Evolutionary conservation across 805 yeast genomes (phyloP).

Genomic region (Candida tammaniensis): DNA sequence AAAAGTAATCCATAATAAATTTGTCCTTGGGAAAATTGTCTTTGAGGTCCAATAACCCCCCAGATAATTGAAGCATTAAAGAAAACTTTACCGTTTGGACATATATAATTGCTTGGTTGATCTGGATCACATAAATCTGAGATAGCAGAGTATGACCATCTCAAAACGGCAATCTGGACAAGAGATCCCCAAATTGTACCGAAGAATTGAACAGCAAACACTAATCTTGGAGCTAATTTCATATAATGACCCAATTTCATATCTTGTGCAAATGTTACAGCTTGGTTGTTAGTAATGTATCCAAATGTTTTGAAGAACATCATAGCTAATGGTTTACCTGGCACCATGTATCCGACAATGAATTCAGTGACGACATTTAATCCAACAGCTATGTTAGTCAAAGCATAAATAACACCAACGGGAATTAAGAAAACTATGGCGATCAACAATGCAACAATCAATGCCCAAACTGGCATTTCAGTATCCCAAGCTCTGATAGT

Average conservation of each 20-base stretch:
- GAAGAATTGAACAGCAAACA: slow-evolving; percentile 41
- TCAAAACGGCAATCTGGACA: slow-evolving; percentile 37
- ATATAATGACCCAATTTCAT: slow-evolving; percentile 45
- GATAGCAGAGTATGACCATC: slow-evolving; percentile 40
- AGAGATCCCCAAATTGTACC: slow-evolving; percentile 44
- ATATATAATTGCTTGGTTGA: slow-evolving; percentile 31
- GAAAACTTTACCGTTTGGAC: slow-evolving; percentile 42
- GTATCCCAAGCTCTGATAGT: slow-evolving; percentile 39
- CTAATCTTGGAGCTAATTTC: slow-evolving; percentile 38
- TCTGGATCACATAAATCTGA: slow-evolving; percentile 27
- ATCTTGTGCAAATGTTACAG: slow-evolving; percentile 47
- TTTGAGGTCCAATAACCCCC: slow-evolving; percentile 34
- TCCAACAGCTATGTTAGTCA: slow-evolving; percentile 22
- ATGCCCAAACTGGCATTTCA: slow-evolving; percentile 43
- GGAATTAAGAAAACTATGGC: slow-evolving; percentile 40
- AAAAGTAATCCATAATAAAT: slow-evolving; percentile 29
- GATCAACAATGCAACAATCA: slow-evolving; percentile 36
- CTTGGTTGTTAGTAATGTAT: slow-evolving; percentile 47
- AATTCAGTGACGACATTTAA: slow-evolving; percentile 44
- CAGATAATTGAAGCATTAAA: slow-evolving; percentile 44
- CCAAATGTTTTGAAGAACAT: slow-evolving; percentile 48
- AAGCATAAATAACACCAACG: slow-evolving; percentile 35
- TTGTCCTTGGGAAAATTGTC: slow-evolving; percentile 15
- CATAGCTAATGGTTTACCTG: slow-evolving; percentile 48
- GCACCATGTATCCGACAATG: slow-evolving; percentile 42